Conservation (phyloP, 106 monocot species). For the Dioscorea zingiberensis region DNA sequence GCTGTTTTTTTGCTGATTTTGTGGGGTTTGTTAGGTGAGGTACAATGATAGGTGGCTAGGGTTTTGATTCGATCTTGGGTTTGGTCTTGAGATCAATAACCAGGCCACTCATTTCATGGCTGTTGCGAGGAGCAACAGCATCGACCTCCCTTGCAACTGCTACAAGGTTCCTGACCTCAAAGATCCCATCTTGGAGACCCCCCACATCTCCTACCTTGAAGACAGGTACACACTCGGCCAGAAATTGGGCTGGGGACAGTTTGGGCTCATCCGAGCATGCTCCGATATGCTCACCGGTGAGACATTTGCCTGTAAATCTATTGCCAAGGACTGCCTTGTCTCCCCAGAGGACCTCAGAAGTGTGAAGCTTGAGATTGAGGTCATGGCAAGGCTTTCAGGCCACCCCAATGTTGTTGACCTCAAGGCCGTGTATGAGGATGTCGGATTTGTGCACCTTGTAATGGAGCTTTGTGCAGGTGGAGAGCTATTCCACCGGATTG, state of each 20-base stretch:
- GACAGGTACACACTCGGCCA: constrained; percentile 57
- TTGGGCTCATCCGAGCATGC: constrained; percentile 76
- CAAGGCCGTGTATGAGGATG: constrained; percentile 86
- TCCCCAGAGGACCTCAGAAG: constrained; percentile 58
- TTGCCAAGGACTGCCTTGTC: constrained; percentile 72
- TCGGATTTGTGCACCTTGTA: constrained; percentile 61
- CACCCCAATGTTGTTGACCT: constrained; percentile 85
- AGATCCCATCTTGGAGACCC: constrained; percentile 51
- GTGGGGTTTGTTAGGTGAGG: too few species aligned
- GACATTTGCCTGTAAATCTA: constrained; percentile 79
- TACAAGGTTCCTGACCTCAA: constrained; percentile 54
- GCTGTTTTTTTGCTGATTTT: too few species aligned
- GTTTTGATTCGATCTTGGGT: too few species aligned
- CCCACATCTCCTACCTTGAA: constrained; percentile 47
- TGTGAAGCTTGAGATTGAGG: constrained; percentile 87
- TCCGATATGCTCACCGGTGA: constrained; percentile 52
- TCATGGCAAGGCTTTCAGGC: constrained; percentile 80
- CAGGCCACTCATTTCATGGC: constrained; percentile 16
- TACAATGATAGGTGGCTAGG: too few species aligned
- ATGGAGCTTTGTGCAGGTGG: constrained; percentile 95
- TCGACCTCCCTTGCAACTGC: constrained; percentile 28
- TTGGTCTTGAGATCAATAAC: background rate
- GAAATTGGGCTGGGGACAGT: constrained; percentile 85
- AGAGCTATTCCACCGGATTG: constrained; percentile 78
- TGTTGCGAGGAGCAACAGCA: constrained; percentile 28